A percentile compares a stretch with the other conserved stretches of the same genome.
Conservation (phyloP, 108 stramenopile genomes). For the Epithemia pelagica region DNA sequence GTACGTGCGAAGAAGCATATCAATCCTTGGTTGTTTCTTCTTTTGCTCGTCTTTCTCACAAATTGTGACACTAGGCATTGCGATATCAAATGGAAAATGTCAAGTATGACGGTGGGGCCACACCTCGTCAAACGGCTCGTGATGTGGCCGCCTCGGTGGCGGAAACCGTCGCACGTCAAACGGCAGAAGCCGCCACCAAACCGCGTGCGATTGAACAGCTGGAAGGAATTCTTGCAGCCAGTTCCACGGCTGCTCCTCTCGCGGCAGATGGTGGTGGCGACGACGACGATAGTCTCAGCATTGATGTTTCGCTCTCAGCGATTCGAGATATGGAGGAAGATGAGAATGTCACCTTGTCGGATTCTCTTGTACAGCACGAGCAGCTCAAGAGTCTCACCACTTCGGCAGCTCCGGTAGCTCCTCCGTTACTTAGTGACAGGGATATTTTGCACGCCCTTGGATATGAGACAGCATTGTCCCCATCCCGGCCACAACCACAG, state of each 20-base stretch:
- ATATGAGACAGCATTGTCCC: no score
- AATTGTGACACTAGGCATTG: not conserved
- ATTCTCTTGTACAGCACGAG: no score
- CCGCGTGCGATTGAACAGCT: no score
- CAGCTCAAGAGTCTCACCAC: not conserved
- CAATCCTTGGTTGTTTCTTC: not conserved
- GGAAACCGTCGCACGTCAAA: no score
- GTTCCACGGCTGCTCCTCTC: not conserved
- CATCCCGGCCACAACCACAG: no score
- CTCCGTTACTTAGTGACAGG: not conserved
- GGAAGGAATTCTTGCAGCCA: not conserved
- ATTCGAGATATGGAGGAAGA: not conserved
- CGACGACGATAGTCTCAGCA: not conserved
- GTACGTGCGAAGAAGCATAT: not conserved
- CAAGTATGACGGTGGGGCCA: not conserved
- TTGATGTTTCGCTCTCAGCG: not conserved
- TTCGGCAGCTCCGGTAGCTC: not conserved
- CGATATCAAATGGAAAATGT: not conserved
- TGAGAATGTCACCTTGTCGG: no score
- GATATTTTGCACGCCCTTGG: not conserved
- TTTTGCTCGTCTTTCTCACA: not conserved
- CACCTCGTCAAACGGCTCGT: not conserved
- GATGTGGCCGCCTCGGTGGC: no score
- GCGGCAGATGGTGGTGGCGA: not conserved
- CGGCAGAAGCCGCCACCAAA: no score